phyloP scores from a whole-genome alignment of 371 early-diverging fungal species.

The Lichtheimia corymbifera region DNA sequence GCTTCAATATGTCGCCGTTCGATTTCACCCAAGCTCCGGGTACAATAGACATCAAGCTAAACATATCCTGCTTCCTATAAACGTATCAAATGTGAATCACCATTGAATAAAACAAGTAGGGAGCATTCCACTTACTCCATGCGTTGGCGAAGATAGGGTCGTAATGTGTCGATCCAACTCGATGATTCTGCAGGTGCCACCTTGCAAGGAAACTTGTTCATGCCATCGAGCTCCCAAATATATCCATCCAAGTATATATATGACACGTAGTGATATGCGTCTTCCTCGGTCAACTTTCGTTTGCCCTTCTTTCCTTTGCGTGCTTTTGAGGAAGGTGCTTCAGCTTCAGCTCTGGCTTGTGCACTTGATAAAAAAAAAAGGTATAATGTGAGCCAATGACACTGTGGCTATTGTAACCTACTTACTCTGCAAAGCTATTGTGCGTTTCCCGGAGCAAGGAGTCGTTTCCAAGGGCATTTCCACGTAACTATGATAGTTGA shows the following conservation, averaged over 20 bases:
- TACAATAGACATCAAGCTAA: background rate
- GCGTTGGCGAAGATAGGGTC: background rate
- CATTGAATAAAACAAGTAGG: background rate
- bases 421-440: constrained; percentile 32
- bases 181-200: background rate
- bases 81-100: background rate
- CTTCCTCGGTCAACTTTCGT: constrained; percentile 11
- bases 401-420: background rate
- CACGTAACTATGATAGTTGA: constrained; percentile 17
- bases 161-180: constrained; percentile 1
- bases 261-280: constrained; percentile 34
- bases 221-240: constrained; percentile 45
- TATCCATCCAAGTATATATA: constrained; percentile 32
- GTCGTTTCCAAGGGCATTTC: constrained; percentile 32
- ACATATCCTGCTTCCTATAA: background rate
- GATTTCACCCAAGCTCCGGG: constrained; percentile 6
- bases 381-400: background rate
- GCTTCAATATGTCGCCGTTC: background rate
- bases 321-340: constrained; percentile 5
- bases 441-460: constrained; percentile 29
- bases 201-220: constrained; percentile 27
- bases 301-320: constrained; percentile 12
- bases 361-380: background rate
- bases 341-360: constrained; percentile 8
- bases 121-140: constrained; percentile 7